phyloP scores from a whole-genome alignment of 345 rosid genomes.

The Linum usitatissimum region DNA sequence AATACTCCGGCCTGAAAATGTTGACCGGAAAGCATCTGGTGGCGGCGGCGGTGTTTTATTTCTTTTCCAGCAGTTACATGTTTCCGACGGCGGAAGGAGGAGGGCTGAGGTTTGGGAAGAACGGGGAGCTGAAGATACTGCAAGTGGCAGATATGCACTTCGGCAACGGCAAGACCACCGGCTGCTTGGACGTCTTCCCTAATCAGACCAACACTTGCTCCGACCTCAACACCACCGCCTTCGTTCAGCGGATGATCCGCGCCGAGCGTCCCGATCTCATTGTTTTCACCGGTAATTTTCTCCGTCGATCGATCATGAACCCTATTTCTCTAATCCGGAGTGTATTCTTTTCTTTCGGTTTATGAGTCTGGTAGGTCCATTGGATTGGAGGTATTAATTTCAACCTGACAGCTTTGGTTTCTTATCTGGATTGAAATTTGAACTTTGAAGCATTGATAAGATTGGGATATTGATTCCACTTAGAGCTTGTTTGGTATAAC shows the following conservation, averaged over 20 bases:
- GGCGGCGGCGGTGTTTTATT: background rate
- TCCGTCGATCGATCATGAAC: no score
- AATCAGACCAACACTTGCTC: constrained; percentile 46
- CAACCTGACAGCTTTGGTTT: no score
- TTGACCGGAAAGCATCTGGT: background rate
- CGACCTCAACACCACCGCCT: constrained; percentile 81
- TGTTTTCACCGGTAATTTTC: constrained; percentile 65
- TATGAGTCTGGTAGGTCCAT: no score
- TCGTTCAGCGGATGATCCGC: constrained; percentile 50
- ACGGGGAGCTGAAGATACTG: constrained; percentile 71
- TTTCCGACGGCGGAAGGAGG: background rate
- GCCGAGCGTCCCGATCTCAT: constrained; percentile 79
- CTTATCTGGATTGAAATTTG: no score
- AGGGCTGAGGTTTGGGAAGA: constrained; percentile 35
- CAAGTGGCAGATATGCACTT: constrained; percentile 95
- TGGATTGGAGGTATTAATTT: no score
- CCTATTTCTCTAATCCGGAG: no score
- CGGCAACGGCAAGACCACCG: constrained; percentile 51
- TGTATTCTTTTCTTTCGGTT: no score
- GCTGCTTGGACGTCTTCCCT: constrained; percentile 43
- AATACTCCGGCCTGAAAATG: background rate
- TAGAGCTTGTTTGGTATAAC: no score
- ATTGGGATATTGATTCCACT: no score
- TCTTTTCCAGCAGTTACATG: background rate
- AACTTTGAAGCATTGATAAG: no score